Evolutionary conservation across 495 filamentous ascomycete genomes (phyloP), one percentile per base, ranked within the genome.

Genomic region (Hypomontagnella submonticulosa): DNA sequence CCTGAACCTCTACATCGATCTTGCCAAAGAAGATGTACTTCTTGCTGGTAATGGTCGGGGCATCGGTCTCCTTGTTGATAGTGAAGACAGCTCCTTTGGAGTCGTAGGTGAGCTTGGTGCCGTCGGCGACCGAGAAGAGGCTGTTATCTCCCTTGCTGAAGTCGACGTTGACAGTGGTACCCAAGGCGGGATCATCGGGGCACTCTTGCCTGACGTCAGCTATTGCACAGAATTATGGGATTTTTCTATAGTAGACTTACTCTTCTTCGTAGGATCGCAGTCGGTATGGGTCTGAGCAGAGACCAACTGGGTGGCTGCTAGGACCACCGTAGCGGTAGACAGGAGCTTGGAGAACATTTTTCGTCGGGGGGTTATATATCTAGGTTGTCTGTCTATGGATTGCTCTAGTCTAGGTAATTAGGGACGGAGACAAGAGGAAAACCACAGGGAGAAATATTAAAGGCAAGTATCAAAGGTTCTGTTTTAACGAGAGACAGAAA

Each of bases 21-120:
- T 87, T 84, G 61, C 91, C 91, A 77, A 90, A 93, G 82, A 94
- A 90, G 72, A 95, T 88, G 76, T 90, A 92, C 72, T 88, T 86
- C 55, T 78, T 84, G 71, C 73, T 79, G 62, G 81, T 83, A 60
- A 97, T 83, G 51, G 91, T 88, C 4, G 93, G 94, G 5, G 91
- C 87, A 67, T 97, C 88, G 3, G 85, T 89, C 61, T 87, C 80
- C 70, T 90, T 85, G 61, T 84, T 79, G 63, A 97, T 88, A 36
- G 87, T 89, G 79, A 96, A 95, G 10, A 81, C 81, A 41, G 85
- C 91, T 23, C 93, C 93, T 27, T 83, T 81, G 58, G 79, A 80
- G 73, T 89, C 91, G 34, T 90, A 87, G 23, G 68, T 78, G 38
- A 89, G 75, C 16, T 72, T 84, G 40, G 90, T 85, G 48, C 81